Base-by-base conservation (phyloP, 179 eudicot species). In the Patellifolia procumbens region DNA sequence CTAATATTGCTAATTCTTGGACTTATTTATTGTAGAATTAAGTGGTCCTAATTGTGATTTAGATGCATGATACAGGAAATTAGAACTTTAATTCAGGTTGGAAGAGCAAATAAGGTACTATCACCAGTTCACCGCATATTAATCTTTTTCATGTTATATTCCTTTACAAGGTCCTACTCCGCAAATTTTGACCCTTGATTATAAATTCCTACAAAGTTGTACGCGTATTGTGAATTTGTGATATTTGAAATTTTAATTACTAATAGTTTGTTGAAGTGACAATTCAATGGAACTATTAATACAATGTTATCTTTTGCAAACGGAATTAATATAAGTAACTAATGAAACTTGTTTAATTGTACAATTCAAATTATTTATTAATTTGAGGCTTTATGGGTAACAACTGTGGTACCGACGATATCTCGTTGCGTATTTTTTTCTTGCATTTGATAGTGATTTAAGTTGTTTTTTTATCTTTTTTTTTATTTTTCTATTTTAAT, bases 11-110 rank as follows among this genome's bases (percentile, higher is more conserved):
- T 32, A 6, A 34, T 7, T 63, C 10, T 13, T 16, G 34, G 17
- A 72, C 24, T 37, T 22, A 67, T 11, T 73, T 26, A 60, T 11
- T 42, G 56, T 39, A 28, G 28, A 60, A n/a, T n/a, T n/a, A n/a
- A 26, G 61, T 74, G 77, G 70, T 74, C 60, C 70, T 59, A 59
- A 60, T 58, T 73, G 53, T 58, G 70, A 62, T 31, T 61, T 45
- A 74, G 34, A 48, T 15, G 59, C 39, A 37, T 46, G 28, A 19
- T 22, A 61, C 55, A 43, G 5, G 29, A 24, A 48, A 46, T 4
- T 65, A 3, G n/a, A 28, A n/a, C 37, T 28, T 69, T 69, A 16
- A 26, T 26, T 8, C 24, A n/a, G 5, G 43, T 35, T 63, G 34
- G 9, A 35, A 35, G 20, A 37, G 49, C 2, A 10, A 35, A n/a